A percentile compares a stretch with the other conserved stretches of the same genome.
Evolutionary conservation across 352 stramenopile species (phyloP).

Genomic region (Phytopythium delawarense): DNA sequence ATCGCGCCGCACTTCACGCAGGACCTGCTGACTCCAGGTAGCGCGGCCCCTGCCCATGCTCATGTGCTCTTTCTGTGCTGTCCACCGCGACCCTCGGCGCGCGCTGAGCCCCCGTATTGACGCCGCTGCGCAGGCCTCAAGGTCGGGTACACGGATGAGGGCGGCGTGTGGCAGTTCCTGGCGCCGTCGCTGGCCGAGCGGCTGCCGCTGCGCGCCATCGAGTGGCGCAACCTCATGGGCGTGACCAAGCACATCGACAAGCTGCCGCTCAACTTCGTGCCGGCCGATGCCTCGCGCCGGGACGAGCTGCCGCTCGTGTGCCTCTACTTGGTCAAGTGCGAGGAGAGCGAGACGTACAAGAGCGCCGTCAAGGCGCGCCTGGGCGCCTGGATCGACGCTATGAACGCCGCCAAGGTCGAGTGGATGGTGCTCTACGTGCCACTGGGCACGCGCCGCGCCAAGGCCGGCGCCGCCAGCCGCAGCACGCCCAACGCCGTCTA

Average conservation of each 20-base stretch:
- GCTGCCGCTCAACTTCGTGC: slow-evolving; percentile 54
- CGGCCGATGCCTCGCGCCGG: slow-evolving; percentile 10
- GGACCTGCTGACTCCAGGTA: slow-evolving; percentile 51
- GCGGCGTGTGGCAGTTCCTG: slow-evolving; percentile 82
- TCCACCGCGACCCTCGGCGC: not conserved
- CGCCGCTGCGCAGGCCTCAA: slow-evolving; percentile 30
- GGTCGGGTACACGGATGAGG: slow-evolving; percentile 67
- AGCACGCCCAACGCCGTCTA: slow-evolving; percentile 49
- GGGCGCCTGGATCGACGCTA: slow-evolving; percentile 59
- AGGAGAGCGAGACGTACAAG: slow-evolving; percentile 77
- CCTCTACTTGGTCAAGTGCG: slow-evolving; percentile 82
- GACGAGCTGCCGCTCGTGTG: slow-evolving; percentile 42
- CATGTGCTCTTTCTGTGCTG: not conserved
- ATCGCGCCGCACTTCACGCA: slow-evolving; percentile 70
- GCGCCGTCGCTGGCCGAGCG: slow-evolving; percentile 52
- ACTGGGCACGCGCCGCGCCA: slow-evolving; percentile 62
- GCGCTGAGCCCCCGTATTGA: not conserved
- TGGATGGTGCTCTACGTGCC: slow-evolving; percentile 86
- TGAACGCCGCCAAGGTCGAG: slow-evolving; percentile 60
- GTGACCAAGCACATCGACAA: slow-evolving; percentile 65
- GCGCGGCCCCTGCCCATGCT: not conserved
- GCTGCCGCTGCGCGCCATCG: slow-evolving; percentile 69
- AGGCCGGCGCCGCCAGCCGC: slow-evolving; percentile 21
- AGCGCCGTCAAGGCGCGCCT: slow-evolving; percentile 40
- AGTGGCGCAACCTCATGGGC: slow-evolving; percentile 79